Conservation (phyloP, 2,329 filamentous ascomycete genomes). For the Pseudogymnoascus sp. region DNA sequence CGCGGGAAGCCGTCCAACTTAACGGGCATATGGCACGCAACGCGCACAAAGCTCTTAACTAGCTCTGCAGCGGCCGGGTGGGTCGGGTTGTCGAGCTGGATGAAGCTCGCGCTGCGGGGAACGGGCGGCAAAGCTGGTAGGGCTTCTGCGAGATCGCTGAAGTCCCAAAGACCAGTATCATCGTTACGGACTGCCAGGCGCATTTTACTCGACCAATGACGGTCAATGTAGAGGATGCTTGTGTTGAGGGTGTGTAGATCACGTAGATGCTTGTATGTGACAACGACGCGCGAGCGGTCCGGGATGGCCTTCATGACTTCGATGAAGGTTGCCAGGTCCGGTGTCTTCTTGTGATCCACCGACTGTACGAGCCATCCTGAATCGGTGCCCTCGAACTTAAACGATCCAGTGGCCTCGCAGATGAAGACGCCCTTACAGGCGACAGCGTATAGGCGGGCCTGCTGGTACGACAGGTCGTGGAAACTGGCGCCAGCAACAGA, state of each 20-base stretch:
- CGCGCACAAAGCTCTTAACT: conserved; percentile 87
- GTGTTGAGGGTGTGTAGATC: conserved; percentile 94
- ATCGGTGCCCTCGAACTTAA: conserved; percentile 83
- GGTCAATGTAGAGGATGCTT: conserved; percentile 82
- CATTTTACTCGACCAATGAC: conserved; percentile 96
- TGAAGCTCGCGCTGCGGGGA: conserved; percentile 77
- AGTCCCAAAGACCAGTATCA: conserved; percentile 86
- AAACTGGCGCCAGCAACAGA: conserved; percentile 91
- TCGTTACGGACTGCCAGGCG: conserved; percentile 87
- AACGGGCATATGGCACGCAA: conserved; percentile 86
- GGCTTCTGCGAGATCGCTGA: conserved; percentile 72
- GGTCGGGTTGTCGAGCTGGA: conserved; percentile 79
- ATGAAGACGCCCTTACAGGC: conserved; percentile 88
- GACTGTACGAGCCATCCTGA: conserved; percentile 92
- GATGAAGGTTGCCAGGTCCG: conserved; percentile 80
- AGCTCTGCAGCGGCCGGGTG: conserved; percentile 88
- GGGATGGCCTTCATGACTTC: conserved; percentile 85
- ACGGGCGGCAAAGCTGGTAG: conserved; percentile 65
- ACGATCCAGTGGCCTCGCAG: conserved; percentile 89
- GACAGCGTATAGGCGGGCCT: conserved; percentile 91
- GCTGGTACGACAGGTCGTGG: conserved; percentile 94
- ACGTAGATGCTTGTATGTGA: conserved; percentile 90
- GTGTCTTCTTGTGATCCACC: conserved; percentile 84
- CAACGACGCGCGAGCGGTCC: conserved; percentile 73
- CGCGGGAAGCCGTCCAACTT: conserved; percentile 98